Evolutionary conservation across 257 asterid species (phyloP), one percentile per base, ranked within the genome.

Genomic region (Anisodus tanguticus): DNA sequence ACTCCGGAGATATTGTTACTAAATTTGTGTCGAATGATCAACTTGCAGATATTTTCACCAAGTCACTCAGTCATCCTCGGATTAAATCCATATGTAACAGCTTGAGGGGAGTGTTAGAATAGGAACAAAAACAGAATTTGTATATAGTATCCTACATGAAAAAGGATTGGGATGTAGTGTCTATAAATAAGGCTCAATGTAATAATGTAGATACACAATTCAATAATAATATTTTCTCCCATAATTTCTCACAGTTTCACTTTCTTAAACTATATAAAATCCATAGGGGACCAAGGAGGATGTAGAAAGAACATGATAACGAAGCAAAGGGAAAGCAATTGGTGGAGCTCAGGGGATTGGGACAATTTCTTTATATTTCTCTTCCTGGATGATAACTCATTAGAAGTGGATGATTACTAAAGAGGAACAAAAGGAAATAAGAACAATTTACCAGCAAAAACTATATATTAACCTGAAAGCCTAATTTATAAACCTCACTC

Each of bases 241-340:
- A 31, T 31, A 31, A 31, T 31, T 31, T 31, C 35, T 31, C 35
- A 31, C 35, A 31, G 35, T 31, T 31, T 41, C 15, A 69, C 54
- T 41, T 15, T 8, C 22, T 16, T 41, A 39, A 39, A 51, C 45
- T 11, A 26, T 11, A 31, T 12, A 76, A 37, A 68, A 51, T 76
- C 63, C 81, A 4, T 51, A 26, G 81, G 22, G 80, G 22, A 22
- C 19, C 37, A 74, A 74, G 35, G 63, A 26, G 45, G 47, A 22
- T 76, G 63, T 51, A 51, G 63, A 45, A 76, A 76, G 81, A 51
- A 22, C 63, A 51, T 51, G 47, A 76, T 13, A 4, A 51, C 15
- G 3, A 76, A 51, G 81, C 43, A 74, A 74, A 49, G 53, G 81
- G 22, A 63, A 76, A 76, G 63, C 4, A 76, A 76, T 26, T 51